phyloP scores from a whole-genome alignment of 2,329 filamentous ascomycete genomes.

The Didymosphaeria variabile region DNA sequence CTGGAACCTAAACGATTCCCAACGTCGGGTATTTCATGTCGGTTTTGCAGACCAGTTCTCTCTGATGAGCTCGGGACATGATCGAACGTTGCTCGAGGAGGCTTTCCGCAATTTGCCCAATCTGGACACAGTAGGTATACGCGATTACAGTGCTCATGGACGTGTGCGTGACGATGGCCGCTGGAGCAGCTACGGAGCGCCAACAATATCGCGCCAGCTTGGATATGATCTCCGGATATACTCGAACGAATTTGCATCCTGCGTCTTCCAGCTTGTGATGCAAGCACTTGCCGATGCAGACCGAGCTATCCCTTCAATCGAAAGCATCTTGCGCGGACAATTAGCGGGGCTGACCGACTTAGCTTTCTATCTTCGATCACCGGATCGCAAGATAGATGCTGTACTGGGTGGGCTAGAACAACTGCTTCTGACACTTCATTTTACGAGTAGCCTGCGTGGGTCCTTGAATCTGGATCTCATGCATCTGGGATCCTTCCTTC shows the following conservation, averaged over 20 bases:
- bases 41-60: slow-evolving; percentile 34
- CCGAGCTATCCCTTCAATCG: slow-evolving; percentile 54
- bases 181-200: slow-evolving; percentile 67
- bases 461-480: background rate
- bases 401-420: slow-evolving; percentile 59
- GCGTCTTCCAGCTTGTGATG: slow-evolving; percentile 29
- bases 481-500: slow-evolving; percentile 50
- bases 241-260: slow-evolving; percentile 22
- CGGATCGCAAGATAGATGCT: slow-evolving; percentile 39
- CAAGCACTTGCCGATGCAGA: slow-evolving; percentile 41
- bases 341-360: slow-evolving; percentile 47
- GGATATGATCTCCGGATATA: slow-evolving; percentile 33
- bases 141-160: slow-evolving; percentile 64
- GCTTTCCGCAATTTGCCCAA: slow-evolving; percentile 65
- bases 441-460: background rate
- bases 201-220: slow-evolving; percentile 51
- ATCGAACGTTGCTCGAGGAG: slow-evolving; percentile 63
- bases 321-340: slow-evolving; percentile 55
- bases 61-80: slow-evolving; percentile 55
- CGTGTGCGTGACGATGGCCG: slow-evolving; percentile 60
- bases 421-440: slow-evolving; percentile 54
- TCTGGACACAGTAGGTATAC: slow-evolving; percentile 65
- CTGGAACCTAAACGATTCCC: slow-evolving; percentile 15
- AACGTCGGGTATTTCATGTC: slow-evolving; percentile 24
- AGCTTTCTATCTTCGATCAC: slow-evolving; percentile 56